Evolutionary conservation across 176 grass and related monocot species (phyloP).

Genomic region (Hsuehochloa calcarea): DNA sequence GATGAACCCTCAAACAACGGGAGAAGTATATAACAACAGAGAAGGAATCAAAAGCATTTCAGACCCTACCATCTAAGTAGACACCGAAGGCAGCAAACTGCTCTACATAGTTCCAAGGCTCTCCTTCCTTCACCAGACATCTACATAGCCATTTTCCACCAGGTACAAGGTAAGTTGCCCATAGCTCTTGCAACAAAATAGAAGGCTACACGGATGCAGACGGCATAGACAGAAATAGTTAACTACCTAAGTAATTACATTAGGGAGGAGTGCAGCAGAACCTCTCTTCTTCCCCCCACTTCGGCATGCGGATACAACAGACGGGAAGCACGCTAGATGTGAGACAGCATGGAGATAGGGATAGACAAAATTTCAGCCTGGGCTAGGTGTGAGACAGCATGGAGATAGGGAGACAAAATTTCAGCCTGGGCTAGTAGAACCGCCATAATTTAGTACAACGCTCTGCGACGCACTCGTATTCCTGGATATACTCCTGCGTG

Average conservation of each 20-base stretch:
- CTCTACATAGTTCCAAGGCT: not conserved
- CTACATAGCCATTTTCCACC: not conserved
- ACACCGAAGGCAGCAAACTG: not conserved
- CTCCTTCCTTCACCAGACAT: slow-evolving; percentile 5
- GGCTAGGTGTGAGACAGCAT: not conserved
- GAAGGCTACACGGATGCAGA: not conserved
- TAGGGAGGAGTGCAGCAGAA: not conserved
- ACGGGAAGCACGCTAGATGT: not conserved
- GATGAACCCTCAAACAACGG: not conserved
- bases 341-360: not conserved
- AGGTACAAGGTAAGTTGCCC: slow-evolving; percentile 14
- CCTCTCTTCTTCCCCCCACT: not conserved
- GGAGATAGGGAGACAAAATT: slow-evolving; percentile 15
- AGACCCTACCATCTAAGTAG: not conserved
- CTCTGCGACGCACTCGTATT: not conserved
- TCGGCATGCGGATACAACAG: not conserved
- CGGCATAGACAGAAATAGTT: not conserved
- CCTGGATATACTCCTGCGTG: not conserved
- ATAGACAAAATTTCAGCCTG: slow-evolving; percentile 8
- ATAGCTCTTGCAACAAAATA: not conserved
- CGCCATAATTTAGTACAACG: not conserved
- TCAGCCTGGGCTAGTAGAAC: not conserved
- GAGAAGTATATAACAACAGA: not conserved
- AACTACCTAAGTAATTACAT: slow-evolving; percentile 42
- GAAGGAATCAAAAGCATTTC: not conserved